phyloP scores from a whole-genome alignment of 805 yeast species.

The Pichia californica region DNA sequence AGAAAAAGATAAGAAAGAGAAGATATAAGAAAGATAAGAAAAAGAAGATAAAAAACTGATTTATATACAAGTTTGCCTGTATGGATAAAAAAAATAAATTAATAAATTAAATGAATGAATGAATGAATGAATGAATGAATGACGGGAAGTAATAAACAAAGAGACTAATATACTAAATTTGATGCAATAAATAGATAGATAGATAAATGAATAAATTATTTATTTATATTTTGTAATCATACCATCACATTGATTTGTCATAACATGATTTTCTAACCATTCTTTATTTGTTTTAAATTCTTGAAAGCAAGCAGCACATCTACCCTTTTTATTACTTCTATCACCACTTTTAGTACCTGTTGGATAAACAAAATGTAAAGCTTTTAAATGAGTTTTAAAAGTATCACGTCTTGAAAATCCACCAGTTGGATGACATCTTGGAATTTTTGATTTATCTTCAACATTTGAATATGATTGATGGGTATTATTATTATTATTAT shows the following conservation, averaged over 20 bases:
- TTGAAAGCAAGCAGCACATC: constrained; percentile 50
- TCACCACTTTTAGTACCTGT: constrained; percentile 45
- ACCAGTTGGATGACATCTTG: constrained; percentile 50
- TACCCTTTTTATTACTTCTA: constrained; percentile 37
- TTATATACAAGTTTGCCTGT: too few relatives aligned
- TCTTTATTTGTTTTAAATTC: constrained; percentile 41
- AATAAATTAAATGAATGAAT: background rate
- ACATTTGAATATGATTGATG: too few relatives aligned
- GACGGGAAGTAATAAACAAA: background rate
- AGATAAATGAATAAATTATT: background rate
- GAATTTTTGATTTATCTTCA: constrained; percentile 13
- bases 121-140: background rate
- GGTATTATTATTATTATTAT: too few relatives aligned
- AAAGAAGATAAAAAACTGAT: background rate
- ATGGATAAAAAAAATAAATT: background rate
- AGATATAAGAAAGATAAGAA: background rate
- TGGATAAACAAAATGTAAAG: constrained; percentile 52
- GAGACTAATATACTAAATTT: too few relatives aligned
- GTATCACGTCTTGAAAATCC: constrained; percentile 57
- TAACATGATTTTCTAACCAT: constrained; percentile 48
- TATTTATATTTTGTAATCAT: constrained; percentile 22
- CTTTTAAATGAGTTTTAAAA: constrained; percentile 50
- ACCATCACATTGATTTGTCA: constrained; percentile 40
- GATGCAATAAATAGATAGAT: too few relatives aligned
- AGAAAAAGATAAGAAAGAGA: background rate